Base-by-base conservation (phyloP, 257 asterid genomes). In the Penstemon newberryi region DNA sequence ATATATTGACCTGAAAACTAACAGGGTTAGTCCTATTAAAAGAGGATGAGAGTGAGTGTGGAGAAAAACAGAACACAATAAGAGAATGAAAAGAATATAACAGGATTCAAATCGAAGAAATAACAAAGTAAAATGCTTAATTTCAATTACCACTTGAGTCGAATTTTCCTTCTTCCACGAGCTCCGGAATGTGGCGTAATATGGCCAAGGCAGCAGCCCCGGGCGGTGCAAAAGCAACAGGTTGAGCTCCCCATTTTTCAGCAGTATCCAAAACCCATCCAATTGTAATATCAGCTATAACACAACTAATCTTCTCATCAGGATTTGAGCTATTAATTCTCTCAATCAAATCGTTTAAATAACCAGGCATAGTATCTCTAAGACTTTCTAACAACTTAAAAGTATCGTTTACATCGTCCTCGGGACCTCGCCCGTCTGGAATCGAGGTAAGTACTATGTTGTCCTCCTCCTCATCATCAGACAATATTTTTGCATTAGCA, bases 201-300 rank as follows among this genome's bases (percentile, higher is more conserved):
- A 73, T 0, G 0, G 76, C 81, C 63, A 78, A 13, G 13, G 53
- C 56, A 25, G 73, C 81, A 2, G 81, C 75, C 0, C 79, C 61
- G 41, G 77, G 72, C 3, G 78, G 73, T 18, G 51, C 57, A 36
- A 80, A 77, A 7, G 40, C 78, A 4, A 72, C 64, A 25, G 63
- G 41, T 12, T 80, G 67, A 6, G 68, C 69, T 12, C 80, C 83
- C 8, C 78, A 42, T 6, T 43, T 36, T 6, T 71, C 70, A 18
- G 78, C 80, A 6, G 71, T 70, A 11, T 75, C 83, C 41, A 70
- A 66, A 25, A 73, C 15, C 85, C 85, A 83, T 0, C 80, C 80
- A 5, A 73, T 3, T 0, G 82, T 13, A 4, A 67, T 50, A 60
- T 83, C 88, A 56, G 73, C 81, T 4, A 80, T 12, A 15, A 80